Percentiles rank a stretch among this genome's conserved stretches.
phyloP scores from a whole-genome alignment of 495 filamentous ascomycete genomes.

The Trichodelitschia bisporula region DNA sequence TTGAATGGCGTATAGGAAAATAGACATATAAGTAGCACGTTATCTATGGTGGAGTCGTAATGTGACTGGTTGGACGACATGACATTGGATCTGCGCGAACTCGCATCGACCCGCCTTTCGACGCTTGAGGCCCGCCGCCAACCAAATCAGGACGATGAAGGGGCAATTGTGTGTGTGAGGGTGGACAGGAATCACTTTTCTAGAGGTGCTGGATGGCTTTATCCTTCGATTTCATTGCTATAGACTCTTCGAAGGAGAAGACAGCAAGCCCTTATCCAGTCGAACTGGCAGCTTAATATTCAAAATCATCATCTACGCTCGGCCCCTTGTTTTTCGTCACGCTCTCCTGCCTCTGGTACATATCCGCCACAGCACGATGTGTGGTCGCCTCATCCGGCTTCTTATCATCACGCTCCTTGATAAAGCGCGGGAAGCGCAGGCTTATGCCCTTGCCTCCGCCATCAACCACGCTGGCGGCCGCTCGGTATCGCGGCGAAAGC shows the following conservation, averaged over 20 bases:
- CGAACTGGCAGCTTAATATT: slow-evolving; percentile 46
- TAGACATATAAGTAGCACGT: no score
- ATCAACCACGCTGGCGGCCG: slow-evolving; percentile 37
- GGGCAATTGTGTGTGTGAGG: no score
- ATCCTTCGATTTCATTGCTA: slow-evolving; percentile 1
- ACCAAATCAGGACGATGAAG: no score
- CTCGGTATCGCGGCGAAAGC: slow-evolving; percentile 76
- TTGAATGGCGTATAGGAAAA: no score
- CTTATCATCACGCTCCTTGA: slow-evolving; percentile 79
- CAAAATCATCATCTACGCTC: slow-evolving; percentile 90
- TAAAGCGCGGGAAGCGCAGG: slow-evolving; percentile 75
- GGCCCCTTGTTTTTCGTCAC: slow-evolving; percentile 53
- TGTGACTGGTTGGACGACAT: no score
- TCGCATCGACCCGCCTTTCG: no score
- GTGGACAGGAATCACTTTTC: no score
- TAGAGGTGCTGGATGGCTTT: no score
- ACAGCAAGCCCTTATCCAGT: slow-evolving; percentile 1
- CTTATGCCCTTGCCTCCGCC: slow-evolving; percentile 66
- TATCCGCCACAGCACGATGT: slow-evolving; percentile 65
- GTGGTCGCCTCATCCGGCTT: slow-evolving; percentile 78
- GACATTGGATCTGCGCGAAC: no score
- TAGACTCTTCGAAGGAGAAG: not conserved
- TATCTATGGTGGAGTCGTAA: no score
- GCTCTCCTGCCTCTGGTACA: slow-evolving; percentile 88
- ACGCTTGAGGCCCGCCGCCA: no score